Conservation (phyloP, 1,139 yeast species). For the Suhomyces kunorum region DNA sequence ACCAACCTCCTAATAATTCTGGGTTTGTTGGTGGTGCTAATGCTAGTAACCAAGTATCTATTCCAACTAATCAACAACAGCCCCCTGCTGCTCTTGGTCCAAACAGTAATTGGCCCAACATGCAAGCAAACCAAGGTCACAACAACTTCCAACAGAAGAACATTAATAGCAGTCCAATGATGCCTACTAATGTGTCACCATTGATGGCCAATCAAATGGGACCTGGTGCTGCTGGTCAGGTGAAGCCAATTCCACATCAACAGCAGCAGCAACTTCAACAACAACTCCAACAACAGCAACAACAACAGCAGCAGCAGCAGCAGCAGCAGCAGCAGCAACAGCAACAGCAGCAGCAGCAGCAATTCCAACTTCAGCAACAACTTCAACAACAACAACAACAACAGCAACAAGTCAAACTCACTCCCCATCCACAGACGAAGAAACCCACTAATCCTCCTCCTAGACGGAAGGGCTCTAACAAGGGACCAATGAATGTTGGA, state of each 20-base stretch:
- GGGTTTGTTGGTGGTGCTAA: slow-evolving; percentile 8
- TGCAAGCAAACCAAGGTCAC: slow-evolving; percentile 18
- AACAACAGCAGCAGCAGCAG: slow-evolving; percentile 7
- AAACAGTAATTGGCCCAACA: slow-evolving; percentile 25
- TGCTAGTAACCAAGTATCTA: slow-evolving; percentile 12
- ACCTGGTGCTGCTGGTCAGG: slow-evolving; percentile 14
- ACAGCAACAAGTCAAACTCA: slow-evolving; percentile 10
- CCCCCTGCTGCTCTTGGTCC: slow-evolving; percentile 19
- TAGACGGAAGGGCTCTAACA: slow-evolving; percentile 32
- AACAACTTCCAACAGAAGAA: slow-evolving; percentile 12
- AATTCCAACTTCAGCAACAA: slow-evolving; percentile 6
- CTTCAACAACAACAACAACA: slow-evolving; percentile 8
- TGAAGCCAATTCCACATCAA: not conserved
- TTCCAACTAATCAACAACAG: slow-evolving; percentile 6
- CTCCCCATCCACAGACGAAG: slow-evolving; percentile 17
- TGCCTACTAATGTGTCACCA: slow-evolving; percentile 28
- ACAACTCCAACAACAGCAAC: slow-evolving; percentile 8
- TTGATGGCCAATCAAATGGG: slow-evolving; percentile 15
- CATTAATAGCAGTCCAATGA: slow-evolving; percentile 26
- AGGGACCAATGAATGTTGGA: slow-evolving; percentile 22
- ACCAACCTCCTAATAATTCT: slow-evolving; percentile 4
- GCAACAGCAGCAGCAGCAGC: slow-evolving; percentile 15
- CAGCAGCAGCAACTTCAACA: slow-evolving; percentile 7
- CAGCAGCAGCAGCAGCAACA: slow-evolving; percentile 9
- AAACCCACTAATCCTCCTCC: slow-evolving; percentile 19